Conservation (phyloP, 2,329 filamentous ascomycete genomes). For the Botrytis fragariae region DNA sequence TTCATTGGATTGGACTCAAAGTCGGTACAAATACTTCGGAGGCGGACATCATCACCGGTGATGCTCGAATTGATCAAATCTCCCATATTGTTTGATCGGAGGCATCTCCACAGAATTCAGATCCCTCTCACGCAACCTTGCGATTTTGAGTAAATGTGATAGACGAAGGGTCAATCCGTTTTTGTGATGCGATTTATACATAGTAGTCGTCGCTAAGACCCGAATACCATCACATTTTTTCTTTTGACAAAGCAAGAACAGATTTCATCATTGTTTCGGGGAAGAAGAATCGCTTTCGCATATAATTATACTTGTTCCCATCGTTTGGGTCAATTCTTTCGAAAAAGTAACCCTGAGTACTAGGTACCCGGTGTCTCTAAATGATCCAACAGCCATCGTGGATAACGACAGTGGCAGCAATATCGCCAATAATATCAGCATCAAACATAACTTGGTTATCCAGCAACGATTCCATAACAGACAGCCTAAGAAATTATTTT, state of each 20-base stretch:
- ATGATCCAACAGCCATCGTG: background rate
- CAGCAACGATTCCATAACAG: background rate
- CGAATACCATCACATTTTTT: background rate
- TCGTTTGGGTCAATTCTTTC: background rate
- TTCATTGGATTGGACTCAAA: background rate
- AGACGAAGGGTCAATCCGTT: background rate
- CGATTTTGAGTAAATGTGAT: background rate
- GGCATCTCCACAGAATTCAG: background rate
- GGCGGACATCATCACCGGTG: background rate
- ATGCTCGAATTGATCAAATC: background rate
- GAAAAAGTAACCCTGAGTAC: background rate
- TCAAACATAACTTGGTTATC: background rate
- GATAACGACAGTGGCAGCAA: background rate
- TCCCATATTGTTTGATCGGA: background rate
- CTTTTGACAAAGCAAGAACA: background rate
- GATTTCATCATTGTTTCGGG: background rate
- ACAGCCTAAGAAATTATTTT: background rate
- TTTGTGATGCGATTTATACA: background rate
- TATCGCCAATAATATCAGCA: background rate
- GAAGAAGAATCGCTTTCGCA: background rate
- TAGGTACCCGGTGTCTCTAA: background rate
- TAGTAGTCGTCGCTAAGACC: background rate
- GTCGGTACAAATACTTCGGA: background rate
- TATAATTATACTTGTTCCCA: background rate
- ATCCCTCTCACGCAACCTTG: background rate